These are phyloP conservation scores for Fusarium nematophilum DNA, from an alignment of 2,329 filamentous ascomycete genomes.

Conservation along the genomic window DNA sequence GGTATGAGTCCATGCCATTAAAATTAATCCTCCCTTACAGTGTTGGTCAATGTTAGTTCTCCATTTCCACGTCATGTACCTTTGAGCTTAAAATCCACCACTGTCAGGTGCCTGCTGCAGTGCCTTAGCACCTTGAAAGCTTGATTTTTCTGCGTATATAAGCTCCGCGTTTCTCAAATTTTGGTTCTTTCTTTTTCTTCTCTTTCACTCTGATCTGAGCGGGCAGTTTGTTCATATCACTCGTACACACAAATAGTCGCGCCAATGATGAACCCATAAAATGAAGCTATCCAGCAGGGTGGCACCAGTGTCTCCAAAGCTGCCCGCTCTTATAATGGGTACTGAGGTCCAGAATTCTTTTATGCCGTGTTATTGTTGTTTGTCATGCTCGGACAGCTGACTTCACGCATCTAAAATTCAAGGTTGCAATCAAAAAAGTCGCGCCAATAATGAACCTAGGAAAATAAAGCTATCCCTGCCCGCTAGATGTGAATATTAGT, in stretches of 20 bases:
- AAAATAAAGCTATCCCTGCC: too few species aligned
- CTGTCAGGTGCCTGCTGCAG: background rate
- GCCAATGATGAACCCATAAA: constrained; percentile 15
- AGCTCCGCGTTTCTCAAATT: constrained; percentile 6
- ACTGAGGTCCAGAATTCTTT: constrained; percentile 5
- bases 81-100: too few species aligned
- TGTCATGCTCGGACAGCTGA: background rate
- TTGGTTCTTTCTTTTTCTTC: constrained; percentile 1
- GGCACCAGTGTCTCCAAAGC: constrained; percentile 3
- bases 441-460: too few species aligned
- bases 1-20: constrained; percentile 70
- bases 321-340: constrained; percentile 11
- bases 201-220: constrained; percentile 1
- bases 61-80: too few species aligned
- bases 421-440: too few species aligned
- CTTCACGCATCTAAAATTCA: too few species aligned
- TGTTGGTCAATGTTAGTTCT: too few species aligned
- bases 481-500: too few species aligned
- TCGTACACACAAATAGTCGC: constrained; percentile 7
- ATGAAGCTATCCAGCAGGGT: background rate
- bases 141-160: constrained; percentile 9
- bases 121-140: constrained; percentile 7
- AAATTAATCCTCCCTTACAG: too few species aligned
- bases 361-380: background rate
- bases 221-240: background rate